Conservation (phyloP, 2,329 filamentous ascomycete genomes). For the Botrytis galanthina region DNA sequence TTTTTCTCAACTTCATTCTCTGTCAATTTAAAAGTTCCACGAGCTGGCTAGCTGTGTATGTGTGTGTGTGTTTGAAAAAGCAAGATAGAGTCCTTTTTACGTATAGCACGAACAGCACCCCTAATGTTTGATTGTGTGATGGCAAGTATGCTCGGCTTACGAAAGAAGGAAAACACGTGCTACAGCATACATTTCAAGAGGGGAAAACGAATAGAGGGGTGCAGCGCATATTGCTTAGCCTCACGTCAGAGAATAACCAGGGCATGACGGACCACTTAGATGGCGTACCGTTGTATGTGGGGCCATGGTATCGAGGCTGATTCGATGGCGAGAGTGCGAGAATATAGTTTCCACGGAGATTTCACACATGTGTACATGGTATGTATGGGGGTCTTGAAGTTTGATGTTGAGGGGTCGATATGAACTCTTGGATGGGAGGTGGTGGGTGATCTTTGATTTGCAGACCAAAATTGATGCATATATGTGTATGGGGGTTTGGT, state of each 20-base stretch:
- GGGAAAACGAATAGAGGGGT: background rate
- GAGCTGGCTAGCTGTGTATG: background rate
- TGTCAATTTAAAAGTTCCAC: background rate
- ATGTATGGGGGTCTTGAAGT: background rate
- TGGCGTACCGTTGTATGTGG: slow-evolving; percentile 1
- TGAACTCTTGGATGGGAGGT: background rate
- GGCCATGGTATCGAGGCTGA: background rate
- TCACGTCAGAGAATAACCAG: background rate
- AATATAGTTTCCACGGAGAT: background rate
- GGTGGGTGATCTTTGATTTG: background rate
- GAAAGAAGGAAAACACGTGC: background rate
- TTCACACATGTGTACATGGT: background rate
- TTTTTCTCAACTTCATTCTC: background rate
- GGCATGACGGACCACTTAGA: background rate
- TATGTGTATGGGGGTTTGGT: background rate
- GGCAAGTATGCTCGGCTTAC: background rate
- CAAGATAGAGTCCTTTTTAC: background rate
- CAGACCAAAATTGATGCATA: background rate
- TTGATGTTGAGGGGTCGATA: background rate
- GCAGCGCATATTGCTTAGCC: background rate
- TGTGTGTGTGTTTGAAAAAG: background rate
- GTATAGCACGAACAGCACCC: background rate
- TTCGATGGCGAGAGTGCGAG: background rate
- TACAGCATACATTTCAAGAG: background rate
- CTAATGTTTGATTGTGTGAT: background rate